Base-by-base conservation (phyloP, 1,139 yeast genomes). In the Magnusiomyces sp. region DNA sequence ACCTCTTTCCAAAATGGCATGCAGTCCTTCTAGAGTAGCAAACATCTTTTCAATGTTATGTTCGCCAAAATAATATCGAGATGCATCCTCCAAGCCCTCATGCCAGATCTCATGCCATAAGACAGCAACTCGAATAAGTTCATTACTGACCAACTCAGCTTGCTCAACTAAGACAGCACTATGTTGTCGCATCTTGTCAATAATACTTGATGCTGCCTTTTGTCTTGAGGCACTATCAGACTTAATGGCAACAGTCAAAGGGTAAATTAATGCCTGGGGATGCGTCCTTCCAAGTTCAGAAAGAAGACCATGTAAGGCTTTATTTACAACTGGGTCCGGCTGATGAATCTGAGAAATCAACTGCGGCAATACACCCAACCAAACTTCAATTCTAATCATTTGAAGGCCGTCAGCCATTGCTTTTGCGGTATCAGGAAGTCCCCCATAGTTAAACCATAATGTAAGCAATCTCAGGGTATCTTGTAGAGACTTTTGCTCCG, bases 91-190 rank as follows among this genome's bases (percentile, higher is more conserved):
- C 40, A 94, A 72, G 1, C 95, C 97, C 68, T 90, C 98, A 60
- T 90, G 90, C 98, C 99, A 94, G 64, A 85, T 85, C 62, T 94
- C 99, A 60, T 89, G 95, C 97, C 98, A 90, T 55, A 92, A 71
- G 1, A 92, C 97, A 0, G 97, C 97, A 14, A 89, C 95, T 57
- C 98, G 73, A 56, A 94, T 90, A 54, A 94, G 76, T 62, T 94
- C 98, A 57, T 81, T 82, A 70, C 95, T 85, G n/a, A 92, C 97
- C 53, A 90, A 67, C 59, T 89, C 96, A 0, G 97, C 90, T 63
- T 94, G 97, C 56, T 85, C 90, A 23, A 94, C 97, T 55, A 94
- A 71, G 0, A 71, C 70, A 0, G 97, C 78, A 46, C 95, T 86
- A 59, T 94, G 97, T 2, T 84, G 75, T 58, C 95, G 73, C 95